phyloP scores from a whole-genome alignment of 257 asterid genomes.

The Plectranthus barbatus region DNA sequence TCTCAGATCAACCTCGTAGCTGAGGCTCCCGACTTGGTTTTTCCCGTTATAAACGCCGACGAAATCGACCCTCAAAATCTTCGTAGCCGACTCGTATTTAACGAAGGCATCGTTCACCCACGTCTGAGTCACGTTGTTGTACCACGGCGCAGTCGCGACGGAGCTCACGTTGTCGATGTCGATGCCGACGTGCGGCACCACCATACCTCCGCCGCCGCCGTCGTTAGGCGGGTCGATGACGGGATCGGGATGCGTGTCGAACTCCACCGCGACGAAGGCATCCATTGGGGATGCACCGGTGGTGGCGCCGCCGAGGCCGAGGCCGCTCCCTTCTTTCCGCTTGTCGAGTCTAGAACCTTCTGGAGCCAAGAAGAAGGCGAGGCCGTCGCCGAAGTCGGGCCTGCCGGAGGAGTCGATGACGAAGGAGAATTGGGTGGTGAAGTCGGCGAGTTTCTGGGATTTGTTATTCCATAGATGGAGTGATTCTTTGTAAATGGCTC shows the following conservation, averaged over 20 bases:
- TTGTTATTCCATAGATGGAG: not conserved
- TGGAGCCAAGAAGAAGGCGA: not conserved
- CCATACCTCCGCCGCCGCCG: too few relatives aligned
- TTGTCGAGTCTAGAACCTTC: not conserved
- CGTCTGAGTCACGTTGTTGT: not conserved
- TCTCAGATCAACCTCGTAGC: not conserved
- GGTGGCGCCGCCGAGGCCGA: not conserved
- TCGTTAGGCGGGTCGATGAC: not conserved
- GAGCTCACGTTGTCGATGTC: not conserved
- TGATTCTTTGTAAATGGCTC: not conserved
- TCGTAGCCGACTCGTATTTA: not conserved
- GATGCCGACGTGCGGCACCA: too few relatives aligned
- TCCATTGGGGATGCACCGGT: too few relatives aligned
- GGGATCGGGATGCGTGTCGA: not conserved
- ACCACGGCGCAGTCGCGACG: not conserved
- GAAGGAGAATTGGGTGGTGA: not conserved
- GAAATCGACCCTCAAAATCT: not conserved
- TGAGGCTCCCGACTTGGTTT: not conserved
- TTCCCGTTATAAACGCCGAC: not conserved
- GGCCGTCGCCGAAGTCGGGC: not conserved
- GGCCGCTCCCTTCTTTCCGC: not conserved
- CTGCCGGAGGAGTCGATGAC: too few relatives aligned
- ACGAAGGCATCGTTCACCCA: not conserved
- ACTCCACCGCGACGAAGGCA: not conserved
- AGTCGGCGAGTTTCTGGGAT: not conserved